Evolutionary conservation across 768 basidiomycete genomes (phyloP), one percentile per base, ranked within the genome.

Genomic region (Fomitopsis serialis): DNA sequence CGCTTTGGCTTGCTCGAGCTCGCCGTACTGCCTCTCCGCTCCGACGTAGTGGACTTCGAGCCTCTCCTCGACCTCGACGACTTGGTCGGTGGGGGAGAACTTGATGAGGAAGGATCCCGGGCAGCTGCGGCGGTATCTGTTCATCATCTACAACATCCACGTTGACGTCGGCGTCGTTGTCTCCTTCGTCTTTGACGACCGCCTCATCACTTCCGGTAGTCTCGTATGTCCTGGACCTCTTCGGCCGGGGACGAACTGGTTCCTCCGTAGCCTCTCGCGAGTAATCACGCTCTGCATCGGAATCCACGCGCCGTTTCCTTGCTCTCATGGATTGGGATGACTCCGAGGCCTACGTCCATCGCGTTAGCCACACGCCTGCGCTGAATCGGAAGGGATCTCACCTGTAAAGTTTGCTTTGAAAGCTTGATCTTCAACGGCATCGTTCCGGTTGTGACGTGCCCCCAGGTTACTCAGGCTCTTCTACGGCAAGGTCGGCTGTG

Each of bases 171-270:
- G 54, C 50, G 12, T 63, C 58, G 48, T 57, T 63, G 35, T 67
- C 68, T 6, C 68, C 37, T 60, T 71, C 70, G n/a, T 63, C 54
- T n/a, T n/a, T n/a, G 48, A 58, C 64, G 61, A 66, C 61, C 54
- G 61, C 53, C 58, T 57, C 44, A 4, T 29, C 51, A 24, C 13
- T 27, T 17, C 19, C 22, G 35, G 58, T 65, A 24, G 56, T 57
- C 34, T 60, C 67, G 34, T 60, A 53, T 19, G 55, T 63, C 36
- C 53, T 61, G 1, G 32, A 54, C 32, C 63, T 54, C 52, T 64
- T 67, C 44, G 49, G 15, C 2, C 50, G 55, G 1, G 54, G 53
- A 32, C 42, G 36, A 23, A 53, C 35, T 54, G 66, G 52, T 46
- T 61, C 42, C 40, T 44, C 27, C 25, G 54, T 37, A 22, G 58